These are phyloP conservation scores for Manihot esculenta DNA, from an alignment of 441 rosid genomes.

Conservation along the genomic window DNA sequence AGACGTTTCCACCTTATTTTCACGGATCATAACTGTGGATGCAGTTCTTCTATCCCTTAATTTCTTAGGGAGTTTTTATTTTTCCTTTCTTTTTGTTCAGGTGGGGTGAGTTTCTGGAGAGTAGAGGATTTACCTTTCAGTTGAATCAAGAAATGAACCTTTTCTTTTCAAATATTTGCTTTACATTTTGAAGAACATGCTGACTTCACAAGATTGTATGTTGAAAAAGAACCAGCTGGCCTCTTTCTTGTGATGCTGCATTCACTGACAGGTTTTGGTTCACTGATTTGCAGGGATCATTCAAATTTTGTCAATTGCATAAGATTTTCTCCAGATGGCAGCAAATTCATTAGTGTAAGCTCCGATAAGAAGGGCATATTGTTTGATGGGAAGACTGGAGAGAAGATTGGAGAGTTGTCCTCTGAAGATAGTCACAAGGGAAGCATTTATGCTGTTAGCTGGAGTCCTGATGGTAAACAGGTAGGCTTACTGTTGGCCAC, in stretches of 20 bases:
- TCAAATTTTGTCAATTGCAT: conserved; percentile 93
- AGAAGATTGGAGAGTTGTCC: conserved; percentile 71
- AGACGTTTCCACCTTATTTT: neutral
- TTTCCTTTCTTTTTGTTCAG: neutral
- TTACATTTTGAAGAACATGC: neutral
- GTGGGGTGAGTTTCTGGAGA: neutral
- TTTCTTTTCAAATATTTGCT: neutral
- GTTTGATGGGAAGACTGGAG: conserved; percentile 83
- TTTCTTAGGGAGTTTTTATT: neutral
- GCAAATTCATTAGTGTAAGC: conserved; percentile 84
- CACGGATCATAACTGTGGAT: neutral
- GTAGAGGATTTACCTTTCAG: neutral
- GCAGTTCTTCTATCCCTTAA: neutral
- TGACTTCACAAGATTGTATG: neutral
- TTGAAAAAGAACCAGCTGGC: neutral
- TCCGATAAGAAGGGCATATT: conserved; percentile 89
- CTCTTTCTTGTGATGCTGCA: conserved; percentile 11
- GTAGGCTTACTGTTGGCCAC: conserved; percentile 33
- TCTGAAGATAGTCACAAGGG: conserved; percentile 88
- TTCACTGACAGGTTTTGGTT: conserved; percentile 18
- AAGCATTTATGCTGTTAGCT: conserved; percentile 84
- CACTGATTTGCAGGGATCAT: conserved; percentile 61
- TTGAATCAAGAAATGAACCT: neutral
- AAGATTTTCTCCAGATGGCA: conserved; percentile 92
- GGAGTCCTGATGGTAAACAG: conserved; percentile 95